A percentile compares a stretch with the other conserved stretches of the same genome.
These are phyloP conservation scores for Eucalyptus caleyi DNA, from an alignment of 345 rosid species.

Conservation along the genomic window DNA sequence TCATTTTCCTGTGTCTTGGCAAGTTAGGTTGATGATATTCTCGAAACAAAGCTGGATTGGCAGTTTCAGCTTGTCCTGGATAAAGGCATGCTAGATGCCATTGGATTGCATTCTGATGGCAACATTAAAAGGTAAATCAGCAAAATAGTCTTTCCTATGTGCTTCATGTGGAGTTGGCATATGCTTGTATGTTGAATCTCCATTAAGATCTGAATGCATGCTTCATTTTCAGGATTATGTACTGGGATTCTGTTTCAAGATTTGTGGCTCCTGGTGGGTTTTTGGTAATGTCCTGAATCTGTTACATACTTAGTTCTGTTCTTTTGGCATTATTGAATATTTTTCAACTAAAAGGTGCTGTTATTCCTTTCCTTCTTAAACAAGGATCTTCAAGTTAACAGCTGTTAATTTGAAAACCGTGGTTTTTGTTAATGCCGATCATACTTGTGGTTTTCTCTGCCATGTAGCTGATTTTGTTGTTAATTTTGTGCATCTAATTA, in stretches of 20 bases:
- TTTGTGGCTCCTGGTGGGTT: slow-evolving; percentile 71
- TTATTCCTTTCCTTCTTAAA: not conserved
- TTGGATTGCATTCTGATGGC: slow-evolving; percentile 96
- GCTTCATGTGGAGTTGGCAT: not conserved
- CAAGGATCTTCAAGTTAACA: not conserved
- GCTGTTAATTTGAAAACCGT: not conserved
- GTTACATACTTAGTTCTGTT: not conserved
- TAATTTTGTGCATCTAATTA: not conserved
- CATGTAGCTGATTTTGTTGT: not conserved
- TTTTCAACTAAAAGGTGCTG: not conserved
- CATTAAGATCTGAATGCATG: not conserved
- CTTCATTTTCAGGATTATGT: slow-evolving; percentile 49
- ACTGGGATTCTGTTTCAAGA: slow-evolving; percentile 86
- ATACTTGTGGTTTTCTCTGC: not conserved
- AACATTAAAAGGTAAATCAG: slow-evolving; percentile 57
- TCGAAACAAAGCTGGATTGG: slow-evolving; percentile 24
- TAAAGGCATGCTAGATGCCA: slow-evolving; percentile 95
- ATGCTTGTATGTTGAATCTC: not conserved
- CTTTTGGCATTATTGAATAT: not conserved
- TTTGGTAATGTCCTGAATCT: slow-evolving; percentile 28
- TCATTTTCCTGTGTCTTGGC: not conserved
- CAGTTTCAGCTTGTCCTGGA: slow-evolving; percentile 85
- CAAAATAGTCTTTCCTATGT: not conserved
- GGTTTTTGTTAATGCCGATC: not conserved
- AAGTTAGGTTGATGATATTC: not conserved